phyloP scores from a whole-genome alignment of 306 rosid genomes.

The Biancaea sappan region DNA sequence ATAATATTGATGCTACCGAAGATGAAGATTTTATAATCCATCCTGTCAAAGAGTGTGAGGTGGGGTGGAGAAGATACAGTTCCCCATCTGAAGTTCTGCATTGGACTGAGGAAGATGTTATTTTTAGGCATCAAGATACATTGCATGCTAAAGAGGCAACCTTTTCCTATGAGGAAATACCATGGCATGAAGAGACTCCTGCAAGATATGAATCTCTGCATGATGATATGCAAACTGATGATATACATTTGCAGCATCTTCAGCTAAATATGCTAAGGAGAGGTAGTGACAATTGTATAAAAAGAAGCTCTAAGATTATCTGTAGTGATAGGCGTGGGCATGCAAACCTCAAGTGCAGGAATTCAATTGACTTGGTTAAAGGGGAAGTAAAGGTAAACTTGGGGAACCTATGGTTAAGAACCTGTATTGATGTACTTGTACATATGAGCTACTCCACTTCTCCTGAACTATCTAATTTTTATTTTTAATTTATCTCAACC shows the following conservation, averaged over 20 bases:
- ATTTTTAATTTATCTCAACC: slow-evolving; percentile 33
- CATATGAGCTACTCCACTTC: slow-evolving; percentile 39
- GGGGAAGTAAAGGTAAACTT: slow-evolving; percentile 68
- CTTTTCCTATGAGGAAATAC: slow-evolving; percentile 25
- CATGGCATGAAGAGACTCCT: slow-evolving; percentile 24
- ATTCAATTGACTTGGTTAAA: slow-evolving; percentile 56
- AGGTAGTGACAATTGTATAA: slow-evolving; percentile 36
- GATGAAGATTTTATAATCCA: slow-evolving; percentile 40
- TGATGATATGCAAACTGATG: slow-evolving; percentile 41
- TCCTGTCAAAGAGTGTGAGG: slow-evolving; percentile 40
- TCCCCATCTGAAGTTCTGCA: slow-evolving; percentile 44
- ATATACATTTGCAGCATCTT: slow-evolving; percentile 39
- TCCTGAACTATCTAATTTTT: slow-evolving; percentile 38
- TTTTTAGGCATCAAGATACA: slow-evolving; percentile 39
- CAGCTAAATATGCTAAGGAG: slow-evolving; percentile 35
- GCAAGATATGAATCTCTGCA: slow-evolving; percentile 34
- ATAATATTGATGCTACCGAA: slow-evolving; percentile 36
- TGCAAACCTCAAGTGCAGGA: slow-evolving; percentile 50
- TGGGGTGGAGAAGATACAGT: slow-evolving; percentile 35
- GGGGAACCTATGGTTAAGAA: slow-evolving; percentile 49
- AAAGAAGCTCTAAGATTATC: slow-evolving; percentile 43
- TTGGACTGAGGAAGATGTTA: slow-evolving; percentile 49
- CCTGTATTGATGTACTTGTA: slow-evolving; percentile 45
- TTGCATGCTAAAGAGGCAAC: slow-evolving; percentile 31
- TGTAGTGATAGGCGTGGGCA: slow-evolving; percentile 44